Evolutionary conservation across 139 green algal species (phyloP).

Genomic region (Chlamydomonas sphaeroides): DNA sequence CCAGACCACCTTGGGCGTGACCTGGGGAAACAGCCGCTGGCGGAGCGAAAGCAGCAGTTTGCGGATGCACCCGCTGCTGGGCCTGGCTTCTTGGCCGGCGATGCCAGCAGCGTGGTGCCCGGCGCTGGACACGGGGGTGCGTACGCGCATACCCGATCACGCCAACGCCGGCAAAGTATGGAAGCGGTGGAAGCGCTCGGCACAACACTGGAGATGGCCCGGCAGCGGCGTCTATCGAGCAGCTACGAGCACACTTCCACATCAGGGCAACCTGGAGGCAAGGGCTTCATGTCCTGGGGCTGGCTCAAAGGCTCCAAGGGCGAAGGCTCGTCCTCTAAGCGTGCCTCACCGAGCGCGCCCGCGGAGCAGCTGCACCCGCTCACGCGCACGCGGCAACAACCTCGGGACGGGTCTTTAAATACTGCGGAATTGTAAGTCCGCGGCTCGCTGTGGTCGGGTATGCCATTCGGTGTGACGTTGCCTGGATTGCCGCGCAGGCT

Average conservation of each 20-base stretch:
- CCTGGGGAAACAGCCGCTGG: slow-evolving; percentile 28
- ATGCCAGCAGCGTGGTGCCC: not conserved
- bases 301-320: slow-evolving; percentile 19
- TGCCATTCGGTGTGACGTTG: not conserved
- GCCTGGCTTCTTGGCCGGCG: not conserved
- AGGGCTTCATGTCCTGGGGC: slow-evolving; percentile 2
- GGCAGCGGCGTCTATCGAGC: slow-evolving; percentile 13
- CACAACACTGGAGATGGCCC: slow-evolving; percentile 16
- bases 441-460: not conserved
- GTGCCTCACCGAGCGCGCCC: too few relatives aligned
- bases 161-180: slow-evolving; percentile 2
- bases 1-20: slow-evolving; percentile 15
- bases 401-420: not conserved
- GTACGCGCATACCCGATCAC: not conserved
- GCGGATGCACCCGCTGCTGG: not conserved
- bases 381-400: too few relatives aligned
- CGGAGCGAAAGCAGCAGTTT: slow-evolving; percentile 20
- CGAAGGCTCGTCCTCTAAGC: too few relatives aligned
- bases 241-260: slow-evolving; percentile 5
- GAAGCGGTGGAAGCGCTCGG: not conserved
- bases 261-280: not conserved
- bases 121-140: not conserved
- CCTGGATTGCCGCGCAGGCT: not conserved
- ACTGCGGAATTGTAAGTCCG: slow-evolving; percentile 26
- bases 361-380: too few relatives aligned